phyloP scores from a whole-genome alignment of 805 yeast genomes.

The Pichia cabralensis region DNA sequence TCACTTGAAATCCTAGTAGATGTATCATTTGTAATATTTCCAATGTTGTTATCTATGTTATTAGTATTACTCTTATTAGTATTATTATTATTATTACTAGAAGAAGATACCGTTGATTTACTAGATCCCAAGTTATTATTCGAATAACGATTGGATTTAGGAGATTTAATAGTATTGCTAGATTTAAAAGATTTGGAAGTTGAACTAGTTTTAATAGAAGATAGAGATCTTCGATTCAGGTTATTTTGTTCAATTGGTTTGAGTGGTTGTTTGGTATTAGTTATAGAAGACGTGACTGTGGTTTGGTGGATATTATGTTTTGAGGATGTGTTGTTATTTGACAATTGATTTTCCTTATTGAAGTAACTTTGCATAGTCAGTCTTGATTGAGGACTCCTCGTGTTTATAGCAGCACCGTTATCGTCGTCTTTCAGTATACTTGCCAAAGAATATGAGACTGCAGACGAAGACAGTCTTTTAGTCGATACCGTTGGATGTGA shows the following conservation, averaged over 20 bases:
- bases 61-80: neutral
- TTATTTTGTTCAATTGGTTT: neutral
- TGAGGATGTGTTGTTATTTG: neutral
- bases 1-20: too few relatives aligned
- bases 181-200: neutral
- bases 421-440: too few relatives aligned
- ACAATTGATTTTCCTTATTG: constrained; percentile 5
- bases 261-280: neutral
- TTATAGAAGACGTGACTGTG: neutral
- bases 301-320: neutral
- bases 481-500: too few relatives aligned
- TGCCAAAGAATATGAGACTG: neutral
- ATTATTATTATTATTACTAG: neutral
- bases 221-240: neutral
- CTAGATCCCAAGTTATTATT: too few relatives aligned
- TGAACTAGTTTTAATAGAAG: neutral
- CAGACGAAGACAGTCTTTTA: too few relatives aligned
- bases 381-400: neutral
- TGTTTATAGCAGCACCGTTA: neutral
- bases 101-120: too few relatives aligned
- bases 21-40: too few relatives aligned
- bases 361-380: constrained; percentile 8
- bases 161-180: neutral
- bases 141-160: neutral
- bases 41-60: too few relatives aligned